Evolutionary conservation across 495 filamentous ascomycete species (phyloP), one percentile per base, ranked within the genome.

Genomic region (Penicillium egyptiacum): DNA sequence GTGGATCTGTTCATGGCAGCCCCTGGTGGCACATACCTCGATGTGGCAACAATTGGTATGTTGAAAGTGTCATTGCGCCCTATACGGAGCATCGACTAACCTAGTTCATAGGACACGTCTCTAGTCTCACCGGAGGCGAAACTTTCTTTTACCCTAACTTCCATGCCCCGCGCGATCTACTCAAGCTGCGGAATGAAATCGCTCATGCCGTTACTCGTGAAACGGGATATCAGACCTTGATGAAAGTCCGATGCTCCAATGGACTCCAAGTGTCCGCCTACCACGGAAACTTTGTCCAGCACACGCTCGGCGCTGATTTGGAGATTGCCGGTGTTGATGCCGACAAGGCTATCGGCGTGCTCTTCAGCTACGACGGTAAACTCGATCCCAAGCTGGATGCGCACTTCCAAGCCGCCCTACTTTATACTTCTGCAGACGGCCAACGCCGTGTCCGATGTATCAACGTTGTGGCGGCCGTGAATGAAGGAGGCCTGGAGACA

Each of bases 161-260:
- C 77, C 85, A 96, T 55, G 84, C 86, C 12, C 89, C 88, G 5
- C 83, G 94, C 14, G 94, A 99, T 68, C 82, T 85, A 31, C 77
- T 87, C 55, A 94, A 92, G 74, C 77, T 98, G n/a, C 86, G 83
- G 4, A 80, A 88, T 40, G 94, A 99, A 71, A 81, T 99, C 60
- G 82, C 85, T 53, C 94, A 97, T 65, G 86, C 89, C 7, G 84
- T 96, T n/a, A 91, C 85, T 2, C 80, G 94, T 56, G 92, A 97
- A 68, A 96, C 93, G 17, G 94, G 94, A 26, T 99, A 93, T 67
- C 93, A 97, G 74, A 91, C 92, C 8, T 80, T 98, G 62, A 94
- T 99, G 91, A 99, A 99, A 79, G 94, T 98, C 50, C 88, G 94
- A 43, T 99, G 94, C 74, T 96, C 91, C 8, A 98, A 95, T 66